Evolutionary conservation across 2,329 filamentous ascomycete species (phyloP).

Genomic region (Pseudogymnoascus sp.): DNA sequence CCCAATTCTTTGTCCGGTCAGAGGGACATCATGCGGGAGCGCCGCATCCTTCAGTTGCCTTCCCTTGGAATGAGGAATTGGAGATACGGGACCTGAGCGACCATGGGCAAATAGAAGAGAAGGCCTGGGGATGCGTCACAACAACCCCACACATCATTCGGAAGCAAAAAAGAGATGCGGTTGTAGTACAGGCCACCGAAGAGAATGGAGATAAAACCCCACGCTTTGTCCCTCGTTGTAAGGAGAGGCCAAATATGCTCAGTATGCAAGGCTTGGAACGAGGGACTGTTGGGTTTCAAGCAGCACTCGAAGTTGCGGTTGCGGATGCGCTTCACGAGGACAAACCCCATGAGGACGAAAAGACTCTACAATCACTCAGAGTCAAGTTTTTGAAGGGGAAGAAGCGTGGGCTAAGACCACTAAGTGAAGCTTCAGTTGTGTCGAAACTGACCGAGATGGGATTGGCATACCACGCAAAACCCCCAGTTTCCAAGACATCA

Average conservation of each 20-base stretch:
- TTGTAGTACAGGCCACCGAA: constrained; percentile 19
- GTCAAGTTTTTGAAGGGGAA: constrained; percentile 29
- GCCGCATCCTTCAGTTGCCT: constrained; percentile 55
- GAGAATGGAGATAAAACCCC: constrained; percentile 19
- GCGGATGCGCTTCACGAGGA: constrained; percentile 58
- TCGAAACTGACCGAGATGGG: constrained; percentile 48
- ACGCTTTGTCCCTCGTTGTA: constrained; percentile 25
- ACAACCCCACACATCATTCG: constrained; percentile 55
- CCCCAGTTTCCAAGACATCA: constrained; percentile 38
- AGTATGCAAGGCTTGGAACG: constrained; percentile 65
- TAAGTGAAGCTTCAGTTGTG: constrained; percentile 50
- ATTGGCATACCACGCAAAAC: constrained; percentile 46
- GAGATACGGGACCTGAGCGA: constrained; percentile 57
- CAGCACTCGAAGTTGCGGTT: constrained; percentile 57
- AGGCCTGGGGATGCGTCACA: constrained; percentile 55
- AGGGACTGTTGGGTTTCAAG: constrained; percentile 61
- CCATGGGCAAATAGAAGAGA: constrained; percentile 54
- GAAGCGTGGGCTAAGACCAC: constrained; percentile 38
- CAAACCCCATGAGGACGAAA: constrained; percentile 36
- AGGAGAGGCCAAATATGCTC: constrained; percentile 55
- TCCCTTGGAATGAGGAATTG: constrained; percentile 58
- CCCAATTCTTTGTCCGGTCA: constrained; percentile 58
- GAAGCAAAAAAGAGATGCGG: constrained; percentile 39
- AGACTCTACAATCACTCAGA: constrained; percentile 18
- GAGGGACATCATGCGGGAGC: constrained; percentile 52